These are phyloP conservation scores for Plenodomus biglobosus DNA, from an alignment of 2,329 filamentous ascomycete species.

Conservation along the genomic window DNA sequence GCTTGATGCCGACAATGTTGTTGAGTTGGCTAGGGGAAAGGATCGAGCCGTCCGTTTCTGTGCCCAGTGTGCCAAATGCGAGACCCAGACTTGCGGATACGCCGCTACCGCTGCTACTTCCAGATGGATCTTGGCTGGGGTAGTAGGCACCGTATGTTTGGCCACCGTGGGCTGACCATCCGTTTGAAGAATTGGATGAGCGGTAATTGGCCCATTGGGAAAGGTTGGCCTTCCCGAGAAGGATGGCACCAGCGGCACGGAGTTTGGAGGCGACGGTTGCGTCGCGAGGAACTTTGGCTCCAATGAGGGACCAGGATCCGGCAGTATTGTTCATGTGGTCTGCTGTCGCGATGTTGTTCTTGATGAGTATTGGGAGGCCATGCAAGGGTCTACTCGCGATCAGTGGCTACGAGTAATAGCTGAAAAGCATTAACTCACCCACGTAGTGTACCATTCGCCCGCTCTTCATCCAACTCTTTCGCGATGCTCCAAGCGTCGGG, in stretches of 20 bases:
- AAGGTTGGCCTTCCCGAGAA: constrained; percentile 67
- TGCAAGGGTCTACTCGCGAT: constrained; percentile 54
- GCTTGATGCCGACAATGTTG: constrained; percentile 64
- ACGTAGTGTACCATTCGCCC: constrained; percentile 50
- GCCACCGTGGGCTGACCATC: constrained; percentile 66
- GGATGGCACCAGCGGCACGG: constrained; percentile 61
- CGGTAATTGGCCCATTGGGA: constrained; percentile 67
- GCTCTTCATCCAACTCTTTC: constrained; percentile 51
- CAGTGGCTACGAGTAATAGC: too few relatives aligned
- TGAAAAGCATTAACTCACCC: constrained; percentile 45
- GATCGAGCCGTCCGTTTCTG: constrained; percentile 66
- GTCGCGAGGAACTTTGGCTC: constrained; percentile 59
- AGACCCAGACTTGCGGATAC: constrained; percentile 63
- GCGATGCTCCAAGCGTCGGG: constrained; percentile 57
- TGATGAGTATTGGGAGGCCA: constrained; percentile 66
- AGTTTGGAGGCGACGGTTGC: constrained; percentile 62
- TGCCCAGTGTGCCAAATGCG: constrained; percentile 60
- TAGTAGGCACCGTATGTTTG: constrained; percentile 65
- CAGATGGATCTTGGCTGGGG: constrained; percentile 59
- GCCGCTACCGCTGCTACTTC: constrained; percentile 55
- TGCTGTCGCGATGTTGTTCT: constrained; percentile 66
- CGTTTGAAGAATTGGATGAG: constrained; percentile 59
- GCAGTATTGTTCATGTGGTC: constrained; percentile 66
- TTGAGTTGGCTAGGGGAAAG: constrained; percentile 58
- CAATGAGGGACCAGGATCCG: constrained; percentile 64